Percentiles rank a stretch among this genome's conserved stretches.
Conservation (phyloP, 1,284 basidiomycete genomes). For the Phaffia rhodozyma region DNA sequence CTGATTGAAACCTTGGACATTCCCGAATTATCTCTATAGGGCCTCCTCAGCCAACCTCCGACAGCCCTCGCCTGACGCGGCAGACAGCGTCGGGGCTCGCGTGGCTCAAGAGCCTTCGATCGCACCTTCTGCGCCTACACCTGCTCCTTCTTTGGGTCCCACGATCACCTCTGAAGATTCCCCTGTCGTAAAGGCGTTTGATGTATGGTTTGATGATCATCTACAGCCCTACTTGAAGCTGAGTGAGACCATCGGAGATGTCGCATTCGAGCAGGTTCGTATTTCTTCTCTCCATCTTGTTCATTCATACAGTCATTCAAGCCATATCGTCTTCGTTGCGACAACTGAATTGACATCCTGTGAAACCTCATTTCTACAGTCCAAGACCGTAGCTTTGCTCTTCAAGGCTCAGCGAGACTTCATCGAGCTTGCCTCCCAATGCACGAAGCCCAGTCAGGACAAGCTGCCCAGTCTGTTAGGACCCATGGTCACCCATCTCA, state of each 20-base stretch:
- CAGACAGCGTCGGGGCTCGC: conserved; percentile 29
- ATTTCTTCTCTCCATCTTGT: neutral
- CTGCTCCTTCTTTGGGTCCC: conserved; percentile 36
- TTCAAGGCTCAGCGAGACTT: conserved; percentile 58
- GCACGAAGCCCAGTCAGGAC: conserved; percentile 61
- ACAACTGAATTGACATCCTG: neutral
- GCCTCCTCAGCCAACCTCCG: conserved; percentile 2
- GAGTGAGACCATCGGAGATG: conserved; percentile 59
- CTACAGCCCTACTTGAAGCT: conserved; percentile 61
- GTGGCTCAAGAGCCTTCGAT: conserved; percentile 23
- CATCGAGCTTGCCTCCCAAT: conserved; percentile 55
- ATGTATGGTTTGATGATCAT: conserved; percentile 56
- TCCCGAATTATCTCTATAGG: neutral
- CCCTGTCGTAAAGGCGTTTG: conserved; percentile 57
- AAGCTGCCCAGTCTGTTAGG: conserved; percentile 52
- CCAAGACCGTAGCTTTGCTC: conserved; percentile 53
- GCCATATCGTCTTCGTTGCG: neutral
- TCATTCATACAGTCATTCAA: neutral
- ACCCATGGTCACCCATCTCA: conserved; percentile 63
- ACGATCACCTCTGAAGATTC: conserved; percentile 40
- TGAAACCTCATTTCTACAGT: conserved; percentile 39
- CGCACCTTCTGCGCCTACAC: conserved; percentile 31
- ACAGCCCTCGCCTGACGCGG: conserved; percentile 29
- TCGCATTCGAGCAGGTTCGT: conserved; percentile 65
- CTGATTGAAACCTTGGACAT: neutral